phyloP scores from a whole-genome alignment of 2,329 filamentous ascomycete species.

The Ophiostoma tasmaniense region DNA sequence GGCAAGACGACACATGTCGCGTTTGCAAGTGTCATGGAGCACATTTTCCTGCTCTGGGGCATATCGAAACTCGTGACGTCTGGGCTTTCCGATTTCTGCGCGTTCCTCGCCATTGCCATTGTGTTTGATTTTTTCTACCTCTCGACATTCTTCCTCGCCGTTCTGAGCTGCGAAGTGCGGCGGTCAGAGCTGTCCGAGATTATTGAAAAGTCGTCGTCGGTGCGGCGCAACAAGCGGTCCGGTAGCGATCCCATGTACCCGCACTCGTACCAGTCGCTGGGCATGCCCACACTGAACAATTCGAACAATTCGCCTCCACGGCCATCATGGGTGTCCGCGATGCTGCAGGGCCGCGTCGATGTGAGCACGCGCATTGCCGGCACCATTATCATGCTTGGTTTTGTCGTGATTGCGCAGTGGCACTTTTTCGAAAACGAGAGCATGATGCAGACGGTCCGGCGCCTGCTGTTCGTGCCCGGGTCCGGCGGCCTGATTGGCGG shows the following conservation, averaged over 20 bases:
- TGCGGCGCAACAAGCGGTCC: constrained; percentile 25
- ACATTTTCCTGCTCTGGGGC: constrained; percentile 55
- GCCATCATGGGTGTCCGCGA: constrained; percentile 50
- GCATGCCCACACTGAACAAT: not conserved
- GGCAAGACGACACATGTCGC: constrained; percentile 64
- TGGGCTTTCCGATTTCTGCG: constrained; percentile 60
- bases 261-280: constrained; percentile 16
- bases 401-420: constrained; percentile 65
- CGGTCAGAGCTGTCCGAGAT: constrained; percentile 68
- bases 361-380: constrained; percentile 68
- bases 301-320: constrained; percentile 20
- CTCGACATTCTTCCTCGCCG: constrained; percentile 70
- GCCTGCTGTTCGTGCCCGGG: constrained; percentile 21
- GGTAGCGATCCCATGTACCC: not conserved
- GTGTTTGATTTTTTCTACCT: constrained; percentile 71
- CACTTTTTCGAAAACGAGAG: constrained; percentile 60
- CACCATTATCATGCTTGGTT: constrained; percentile 62
- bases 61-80: constrained; percentile 61
- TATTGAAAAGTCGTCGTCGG: constrained; percentile 47
- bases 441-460: constrained; percentile 24
- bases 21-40: constrained; percentile 59
- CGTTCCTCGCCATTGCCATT: constrained; percentile 65
- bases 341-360: constrained; percentile 57
- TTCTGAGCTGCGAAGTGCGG: constrained; percentile 70
- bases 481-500: not conserved